Conservation (phyloP, 2,329 filamentous ascomycete species). For the Pleurostoma richardsiae region DNA sequence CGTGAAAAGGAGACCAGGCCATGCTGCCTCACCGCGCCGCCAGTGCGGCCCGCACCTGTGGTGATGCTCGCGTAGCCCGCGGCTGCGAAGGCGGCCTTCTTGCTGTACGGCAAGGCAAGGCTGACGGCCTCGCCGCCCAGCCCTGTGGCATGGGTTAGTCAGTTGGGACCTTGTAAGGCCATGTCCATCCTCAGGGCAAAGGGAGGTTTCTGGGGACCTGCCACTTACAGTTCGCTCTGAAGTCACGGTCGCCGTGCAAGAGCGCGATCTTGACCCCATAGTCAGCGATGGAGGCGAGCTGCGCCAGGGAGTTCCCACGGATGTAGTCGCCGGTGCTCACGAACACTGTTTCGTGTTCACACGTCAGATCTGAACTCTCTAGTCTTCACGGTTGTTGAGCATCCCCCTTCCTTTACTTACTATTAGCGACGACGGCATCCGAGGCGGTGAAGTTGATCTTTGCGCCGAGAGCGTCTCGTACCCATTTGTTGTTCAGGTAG, state of each 20-base stretch:
- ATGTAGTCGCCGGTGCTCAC: constrained; percentile 10
- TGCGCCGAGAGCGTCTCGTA: constrained; percentile 49
- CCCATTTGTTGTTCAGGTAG: constrained; percentile 46
- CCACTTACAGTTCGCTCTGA: constrained; percentile 39
- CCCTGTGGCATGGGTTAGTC: constrained; percentile 1
- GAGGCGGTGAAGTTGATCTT: constrained; percentile 45
- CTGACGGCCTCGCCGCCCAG: constrained; percentile 40
- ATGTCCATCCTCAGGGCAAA: neutral
- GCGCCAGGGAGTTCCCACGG: constrained; percentile 2
- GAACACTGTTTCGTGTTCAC: constrained; percentile 28
- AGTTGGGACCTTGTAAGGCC: neutral
- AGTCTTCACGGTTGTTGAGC: too few relatives aligned
- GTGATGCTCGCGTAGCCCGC: constrained; percentile 40
- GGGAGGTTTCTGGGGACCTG: neutral
- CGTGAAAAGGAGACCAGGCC: constrained; percentile 40
- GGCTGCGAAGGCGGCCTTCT: constrained; percentile 30
- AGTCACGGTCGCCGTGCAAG: constrained; percentile 50
- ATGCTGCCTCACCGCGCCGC: constrained; percentile 37
- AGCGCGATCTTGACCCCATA: constrained; percentile 46
- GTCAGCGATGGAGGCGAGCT: constrained; percentile 42
- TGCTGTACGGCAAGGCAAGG: constrained; percentile 33
- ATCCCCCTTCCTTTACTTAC: neutral
- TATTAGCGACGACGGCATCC: neutral
- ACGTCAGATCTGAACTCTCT: too few relatives aligned
- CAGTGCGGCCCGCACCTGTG: constrained; percentile 31